Conservation (phyloP, 306 rosid genomes). For the Castanea mollissima region DNA sequence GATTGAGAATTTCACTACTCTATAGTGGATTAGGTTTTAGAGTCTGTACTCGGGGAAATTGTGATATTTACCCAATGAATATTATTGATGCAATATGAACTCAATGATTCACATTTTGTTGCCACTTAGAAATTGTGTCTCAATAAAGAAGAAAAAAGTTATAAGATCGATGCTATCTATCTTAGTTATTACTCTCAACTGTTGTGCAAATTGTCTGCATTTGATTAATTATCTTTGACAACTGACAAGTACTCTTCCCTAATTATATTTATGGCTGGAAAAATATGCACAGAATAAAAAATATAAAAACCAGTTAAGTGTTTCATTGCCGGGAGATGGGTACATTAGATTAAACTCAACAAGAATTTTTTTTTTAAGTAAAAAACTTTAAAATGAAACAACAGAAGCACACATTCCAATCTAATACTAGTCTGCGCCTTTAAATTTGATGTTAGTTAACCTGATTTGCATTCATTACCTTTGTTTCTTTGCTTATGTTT, state of each 20-base stretch:
- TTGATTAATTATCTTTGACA: background rate
- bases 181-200: too few relatives aligned
- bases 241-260: background rate
- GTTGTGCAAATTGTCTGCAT: background rate
- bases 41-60: background rate
- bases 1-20: background rate
- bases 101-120: too few relatives aligned
- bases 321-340: background rate
- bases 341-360: background rate
- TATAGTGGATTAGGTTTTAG: background rate
- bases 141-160: too few relatives aligned
- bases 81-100: background rate
- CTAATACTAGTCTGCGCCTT: too few relatives aligned
- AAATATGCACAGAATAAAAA: background rate
- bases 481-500: too few relatives aligned
- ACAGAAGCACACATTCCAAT: too few relatives aligned
- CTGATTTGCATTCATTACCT: too few relatives aligned
- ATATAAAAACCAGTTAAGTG: background rate
- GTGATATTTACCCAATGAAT: background rate
- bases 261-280: background rate
- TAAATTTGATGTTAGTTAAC: too few relatives aligned
- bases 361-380: too few relatives aligned
- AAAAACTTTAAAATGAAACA: too few relatives aligned
- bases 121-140: too few relatives aligned
- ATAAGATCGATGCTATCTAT: too few relatives aligned